Conservation (phyloP, 768 basidiomycete species). For the Psilocybe sp. region DNA sequence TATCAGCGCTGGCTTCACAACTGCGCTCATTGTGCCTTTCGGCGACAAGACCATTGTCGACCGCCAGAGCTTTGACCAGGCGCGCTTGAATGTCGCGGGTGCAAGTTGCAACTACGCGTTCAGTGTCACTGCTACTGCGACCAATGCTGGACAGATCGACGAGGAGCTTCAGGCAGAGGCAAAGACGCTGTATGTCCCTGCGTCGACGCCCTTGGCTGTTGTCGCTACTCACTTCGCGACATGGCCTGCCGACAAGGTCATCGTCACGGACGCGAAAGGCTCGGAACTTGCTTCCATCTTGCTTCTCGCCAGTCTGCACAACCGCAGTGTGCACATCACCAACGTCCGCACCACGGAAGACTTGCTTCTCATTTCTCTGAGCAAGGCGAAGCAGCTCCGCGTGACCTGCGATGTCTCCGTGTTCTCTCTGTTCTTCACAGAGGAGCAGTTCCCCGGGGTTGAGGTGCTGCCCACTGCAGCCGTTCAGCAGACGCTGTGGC, state of each 20-base stretch:
- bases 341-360: slow-evolving; percentile 88
- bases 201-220: slow-evolving; percentile 59
- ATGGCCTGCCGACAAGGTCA: slow-evolving; percentile 91
- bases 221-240: slow-evolving; percentile 86
- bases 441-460: slow-evolving; percentile 66
- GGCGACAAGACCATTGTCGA: slow-evolving; percentile 69
- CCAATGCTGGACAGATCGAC: slow-evolving; percentile 60
- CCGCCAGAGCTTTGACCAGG: slow-evolving; percentile 61
- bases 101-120: slow-evolving; percentile 90
- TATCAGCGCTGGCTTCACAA: slow-evolving; percentile 88
- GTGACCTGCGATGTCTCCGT: slow-evolving; percentile 97
- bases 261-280: slow-evolving; percentile 90
- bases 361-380: slow-evolving; percentile 84
- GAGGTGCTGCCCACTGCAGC: slow-evolving; percentile 64
- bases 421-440: slow-evolving; percentile 86
- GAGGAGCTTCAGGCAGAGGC: slow-evolving; percentile 79
- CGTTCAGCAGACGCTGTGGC: slow-evolving; percentile 85
- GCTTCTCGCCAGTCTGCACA: slow-evolving; percentile 89
- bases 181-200: slow-evolving; percentile 86
- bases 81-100: slow-evolving; percentile 59
- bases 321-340: slow-evolving; percentile 84
- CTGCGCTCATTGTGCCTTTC: slow-evolving; percentile 73
- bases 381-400: slow-evolving; percentile 90
- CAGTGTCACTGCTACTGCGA: slow-evolving; percentile 68
- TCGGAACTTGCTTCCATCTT: slow-evolving; percentile 92